phyloP scores from a whole-genome alignment of 352 stramenopile species.

The Phytophthora melonis region DNA sequence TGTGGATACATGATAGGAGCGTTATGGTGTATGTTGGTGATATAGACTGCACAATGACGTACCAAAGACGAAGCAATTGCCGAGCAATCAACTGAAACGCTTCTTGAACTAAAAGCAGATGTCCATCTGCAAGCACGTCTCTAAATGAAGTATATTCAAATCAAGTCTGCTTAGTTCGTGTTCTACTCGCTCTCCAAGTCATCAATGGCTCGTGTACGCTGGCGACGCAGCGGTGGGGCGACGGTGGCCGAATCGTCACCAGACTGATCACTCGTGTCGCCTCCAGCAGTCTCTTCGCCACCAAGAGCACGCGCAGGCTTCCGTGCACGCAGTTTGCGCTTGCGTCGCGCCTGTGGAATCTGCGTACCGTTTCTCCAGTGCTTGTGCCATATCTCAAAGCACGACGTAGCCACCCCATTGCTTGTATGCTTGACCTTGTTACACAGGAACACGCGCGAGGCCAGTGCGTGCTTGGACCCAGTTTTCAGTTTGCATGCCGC shows the following conservation, averaged over 20 bases:
- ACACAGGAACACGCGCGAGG: constrained; percentile 9
- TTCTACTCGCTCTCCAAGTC: neutral
- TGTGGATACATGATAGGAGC: neutral
- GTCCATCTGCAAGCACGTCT: neutral
- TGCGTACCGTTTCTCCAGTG: neutral
- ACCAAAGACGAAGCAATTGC: neutral
- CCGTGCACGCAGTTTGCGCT: neutral
- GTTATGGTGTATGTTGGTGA: neutral
- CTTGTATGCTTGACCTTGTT: constrained; percentile 21
- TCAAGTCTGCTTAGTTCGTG: too few species aligned
- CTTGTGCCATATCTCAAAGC: neutral
- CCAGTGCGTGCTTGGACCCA: neutral
- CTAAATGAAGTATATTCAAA: too few species aligned
- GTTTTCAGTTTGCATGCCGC: constrained; percentile 12
- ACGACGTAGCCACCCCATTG: neutral
- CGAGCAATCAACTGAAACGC: neutral
- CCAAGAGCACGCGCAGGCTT: neutral
- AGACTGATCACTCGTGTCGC: neutral
- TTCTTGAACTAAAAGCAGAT: neutral
- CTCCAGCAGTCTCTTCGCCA: neutral
- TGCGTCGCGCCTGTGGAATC: neutral
- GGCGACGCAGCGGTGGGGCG: too few species aligned
- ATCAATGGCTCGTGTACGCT: neutral
- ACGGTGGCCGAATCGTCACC: neutral
- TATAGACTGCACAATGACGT: neutral